Conservation (phyloP, 2,329 filamentous ascomycete genomes). For the Curvularia verruculosa region DNA sequence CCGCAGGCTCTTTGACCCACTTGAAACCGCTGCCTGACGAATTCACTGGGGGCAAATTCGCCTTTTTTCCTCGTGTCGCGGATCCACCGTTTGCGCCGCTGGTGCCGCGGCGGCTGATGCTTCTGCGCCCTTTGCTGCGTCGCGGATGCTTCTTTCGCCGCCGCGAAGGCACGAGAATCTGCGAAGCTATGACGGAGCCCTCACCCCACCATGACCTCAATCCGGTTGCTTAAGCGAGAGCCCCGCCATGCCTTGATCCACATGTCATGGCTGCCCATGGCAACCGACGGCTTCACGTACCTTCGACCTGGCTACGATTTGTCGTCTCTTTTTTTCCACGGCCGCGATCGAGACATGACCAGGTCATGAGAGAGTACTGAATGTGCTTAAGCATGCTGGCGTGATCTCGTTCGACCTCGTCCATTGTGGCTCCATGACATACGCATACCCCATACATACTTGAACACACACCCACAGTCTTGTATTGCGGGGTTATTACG, state of each 20-base stretch:
- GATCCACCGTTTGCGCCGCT: conserved; percentile 6
- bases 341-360: conserved; percentile 1
- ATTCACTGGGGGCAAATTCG: conserved; percentile 10
- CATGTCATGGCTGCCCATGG: conserved; percentile 5
- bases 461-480: not conserved
- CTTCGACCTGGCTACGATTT: conserved; percentile 5
- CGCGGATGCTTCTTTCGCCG: conserved; percentile 11
- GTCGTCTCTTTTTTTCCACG: not conserved
- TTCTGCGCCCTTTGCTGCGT: not conserved
- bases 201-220: conserved; percentile 23
- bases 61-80: not conserved
- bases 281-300: conserved; percentile 17
- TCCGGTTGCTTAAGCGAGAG: conserved; percentile 18
- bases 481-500: not conserved
- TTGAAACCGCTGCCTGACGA: conserved; percentile 12
- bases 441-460: not conserved
- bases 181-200: conserved; percentile 21
- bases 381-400: not conserved
- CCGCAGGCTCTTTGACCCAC: conserved; percentile 21
- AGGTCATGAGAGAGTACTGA: not conserved
- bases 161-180: conserved; percentile 1
- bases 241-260: conserved; percentile 19
- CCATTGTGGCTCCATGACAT: not conserved
- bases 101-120: conserved; percentile 2
- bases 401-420: not conserved